Percentiles rank a stretch among this genome's conserved stretches.
These are phyloP conservation scores for Pinus albicaulis DNA, from an alignment of 75 land plant species.

Conservation along the genomic window DNA sequence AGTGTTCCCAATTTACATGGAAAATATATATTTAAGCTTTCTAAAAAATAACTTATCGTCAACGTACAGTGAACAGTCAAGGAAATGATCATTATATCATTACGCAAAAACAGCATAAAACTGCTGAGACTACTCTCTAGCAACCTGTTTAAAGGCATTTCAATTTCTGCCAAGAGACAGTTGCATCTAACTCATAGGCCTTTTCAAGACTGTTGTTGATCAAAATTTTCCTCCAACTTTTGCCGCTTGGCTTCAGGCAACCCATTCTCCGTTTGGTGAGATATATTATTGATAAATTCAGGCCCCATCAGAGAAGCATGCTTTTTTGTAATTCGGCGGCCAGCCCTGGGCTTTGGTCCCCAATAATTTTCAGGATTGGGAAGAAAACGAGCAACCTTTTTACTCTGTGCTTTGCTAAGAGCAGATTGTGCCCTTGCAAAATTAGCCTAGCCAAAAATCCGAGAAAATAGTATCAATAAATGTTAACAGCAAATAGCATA, in stretches of 20 bases:
- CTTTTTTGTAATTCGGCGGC: slow-evolving; percentile 80
- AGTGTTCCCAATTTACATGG: too few species aligned
- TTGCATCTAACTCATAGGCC: too few species aligned
- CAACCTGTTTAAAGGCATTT: too few species aligned
- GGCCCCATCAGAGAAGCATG: slow-evolving; percentile 61
- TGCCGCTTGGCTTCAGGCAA: slow-evolving; percentile 54
- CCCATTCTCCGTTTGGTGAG: slow-evolving; percentile 20
- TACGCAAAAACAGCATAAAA: too few species aligned
- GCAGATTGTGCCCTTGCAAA: slow-evolving; percentile 88
- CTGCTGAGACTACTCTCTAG: too few species aligned
- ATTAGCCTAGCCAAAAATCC: slow-evolving; percentile 62
- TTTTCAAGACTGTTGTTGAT: neutral
- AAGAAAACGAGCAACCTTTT: slow-evolving; percentile 87
- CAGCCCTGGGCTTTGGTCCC: slow-evolving; percentile 98
- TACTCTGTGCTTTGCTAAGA: slow-evolving; percentile 87
- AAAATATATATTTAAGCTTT: too few species aligned
- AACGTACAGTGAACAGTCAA: too few species aligned
- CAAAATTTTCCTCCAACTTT: slow-evolving; percentile 37
- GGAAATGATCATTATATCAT: too few species aligned
- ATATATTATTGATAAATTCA: slow-evolving; percentile 27
- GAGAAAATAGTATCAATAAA: neutral
- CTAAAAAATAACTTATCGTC: too few species aligned
- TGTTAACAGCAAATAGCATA: neutral
- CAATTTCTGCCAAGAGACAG: too few species aligned
- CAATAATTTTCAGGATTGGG: slow-evolving; percentile 97